These are phyloP conservation scores for Groenewaldozyma tartarivorans DNA, from an alignment of 805 yeast genomes.

Conservation along the genomic window DNA sequence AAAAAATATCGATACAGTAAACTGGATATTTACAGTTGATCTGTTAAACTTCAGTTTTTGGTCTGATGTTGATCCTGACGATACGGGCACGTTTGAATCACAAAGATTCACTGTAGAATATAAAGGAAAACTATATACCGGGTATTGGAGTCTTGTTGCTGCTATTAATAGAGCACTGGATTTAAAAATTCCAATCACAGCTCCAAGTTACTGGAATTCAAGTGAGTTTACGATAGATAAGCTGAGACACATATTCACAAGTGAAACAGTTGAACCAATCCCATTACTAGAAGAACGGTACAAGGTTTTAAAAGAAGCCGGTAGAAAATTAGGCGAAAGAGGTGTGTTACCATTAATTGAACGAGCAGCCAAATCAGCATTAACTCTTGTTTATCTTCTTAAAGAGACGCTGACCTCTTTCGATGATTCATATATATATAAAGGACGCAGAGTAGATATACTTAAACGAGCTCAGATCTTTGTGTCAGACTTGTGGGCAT, in stretches of 20 bases:
- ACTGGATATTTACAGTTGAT: slow-evolving; percentile 36
- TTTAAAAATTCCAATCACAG: slow-evolving; percentile 30
- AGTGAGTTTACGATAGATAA: slow-evolving; percentile 20
- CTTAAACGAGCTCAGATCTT: slow-evolving; percentile 36
- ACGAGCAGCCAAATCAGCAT: slow-evolving; percentile 25
- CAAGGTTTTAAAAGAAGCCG: slow-evolving; percentile 30
- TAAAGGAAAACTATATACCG: slow-evolving; percentile 29
- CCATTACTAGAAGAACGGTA: slow-evolving; percentile 30
- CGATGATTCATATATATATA: slow-evolving; percentile 25
- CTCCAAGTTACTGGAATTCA: slow-evolving; percentile 28
- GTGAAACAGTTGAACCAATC: slow-evolving; percentile 24
- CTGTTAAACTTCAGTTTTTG: slow-evolving; percentile 36
- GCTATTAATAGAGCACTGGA: slow-evolving; percentile 34
- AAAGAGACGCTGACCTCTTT: slow-evolving; percentile 25
- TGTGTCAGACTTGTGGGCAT: slow-evolving; percentile 36
- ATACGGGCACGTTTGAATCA: slow-evolving; percentile 23
- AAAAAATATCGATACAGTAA: slow-evolving; percentile 14
- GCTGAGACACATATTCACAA: slow-evolving; percentile 23
- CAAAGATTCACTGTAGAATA: slow-evolving; percentile 28
- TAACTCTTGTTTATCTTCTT: slow-evolving; percentile 23
- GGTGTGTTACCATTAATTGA: slow-evolving; percentile 13
- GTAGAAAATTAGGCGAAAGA: slow-evolving; percentile 16
- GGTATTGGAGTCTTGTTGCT: slow-evolving; percentile 37
- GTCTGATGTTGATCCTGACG: slow-evolving; percentile 28
- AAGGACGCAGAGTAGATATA: slow-evolving; percentile 24